Evolutionary conservation across 352 stramenopile genomes (phyloP).

Genomic region (Pythium sp.): DNA sequence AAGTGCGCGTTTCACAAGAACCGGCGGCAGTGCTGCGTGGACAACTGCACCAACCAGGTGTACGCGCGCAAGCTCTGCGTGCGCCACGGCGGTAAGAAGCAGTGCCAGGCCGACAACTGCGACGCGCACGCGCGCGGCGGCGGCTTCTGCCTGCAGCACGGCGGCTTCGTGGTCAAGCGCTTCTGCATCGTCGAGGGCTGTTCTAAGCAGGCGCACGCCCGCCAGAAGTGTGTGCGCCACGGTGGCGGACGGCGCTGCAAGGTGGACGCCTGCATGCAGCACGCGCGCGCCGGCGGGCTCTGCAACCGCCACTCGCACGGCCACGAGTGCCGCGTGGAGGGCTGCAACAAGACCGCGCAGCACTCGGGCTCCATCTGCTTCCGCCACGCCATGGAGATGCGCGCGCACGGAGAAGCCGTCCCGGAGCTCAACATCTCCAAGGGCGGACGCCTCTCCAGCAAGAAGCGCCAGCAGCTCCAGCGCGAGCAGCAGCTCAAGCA

Average conservation of each 20-base stretch:
- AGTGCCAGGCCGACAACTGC: conserved; percentile 73
- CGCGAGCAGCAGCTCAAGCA: conserved; percentile 69
- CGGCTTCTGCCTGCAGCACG: conserved; percentile 75
- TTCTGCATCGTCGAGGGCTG: conserved; percentile 82
- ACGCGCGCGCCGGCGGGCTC: conserved; percentile 61
- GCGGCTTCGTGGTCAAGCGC: conserved; percentile 78
- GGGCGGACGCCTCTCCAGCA: conserved; percentile 61
- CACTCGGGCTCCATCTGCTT: conserved; percentile 78
- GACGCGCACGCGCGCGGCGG: conserved; percentile 69
- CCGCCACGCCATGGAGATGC: conserved; percentile 72
- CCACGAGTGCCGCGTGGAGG: conserved; percentile 72
- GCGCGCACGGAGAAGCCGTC: conserved; percentile 64
- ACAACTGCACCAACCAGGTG: conserved; percentile 83
- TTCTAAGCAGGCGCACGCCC: conserved; percentile 71
- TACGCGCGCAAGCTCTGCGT: conserved; percentile 82
- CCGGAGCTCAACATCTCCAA: conserved; percentile 79
- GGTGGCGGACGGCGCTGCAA: conserved; percentile 68
- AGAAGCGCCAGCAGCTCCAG: conserved; percentile 71
- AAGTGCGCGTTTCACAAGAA: conserved; percentile 87
- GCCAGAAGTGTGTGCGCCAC: conserved; percentile 76
- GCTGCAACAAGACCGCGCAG: conserved; percentile 80
- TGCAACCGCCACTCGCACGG: conserved; percentile 77
- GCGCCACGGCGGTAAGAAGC: conserved; percentile 77
- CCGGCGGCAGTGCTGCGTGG: conserved; percentile 70
- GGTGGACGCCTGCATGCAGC: conserved; percentile 71